Evolutionary conservation across 495 filamentous ascomycete genomes (phyloP), one percentile per base, ranked within the genome.

Genomic region (Staphylotrichum tortipilum): DNA sequence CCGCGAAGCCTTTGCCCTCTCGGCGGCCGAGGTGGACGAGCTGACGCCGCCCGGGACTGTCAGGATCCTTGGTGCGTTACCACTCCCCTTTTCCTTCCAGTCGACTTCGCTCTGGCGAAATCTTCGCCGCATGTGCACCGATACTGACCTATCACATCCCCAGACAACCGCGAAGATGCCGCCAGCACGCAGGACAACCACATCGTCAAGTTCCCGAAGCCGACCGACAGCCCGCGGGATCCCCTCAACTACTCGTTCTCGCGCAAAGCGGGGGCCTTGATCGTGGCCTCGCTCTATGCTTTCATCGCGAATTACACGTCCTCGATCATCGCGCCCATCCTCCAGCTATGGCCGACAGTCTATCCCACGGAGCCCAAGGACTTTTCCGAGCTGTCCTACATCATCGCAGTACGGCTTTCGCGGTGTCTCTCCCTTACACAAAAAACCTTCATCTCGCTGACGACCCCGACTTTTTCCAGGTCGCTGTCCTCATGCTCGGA

Each of bases 11-110:
- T 45, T 45, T 11, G 42, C 42, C 12, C 42, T 45, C 4, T 45
- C 42, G 14, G 30, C 28, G 42, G 30, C 29, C 18, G 29, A 45
- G 42, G 42, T 45, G 42, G 19, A 45, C 29, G 42, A 23, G 42
- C 10, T 5, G 29, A 34, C 19, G 18, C 42, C 42, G 29, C 42
- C 42, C 3, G 42, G 42, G 12, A 45, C 42, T 2, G 42, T 45
- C 3, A 33, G 42, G 29, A 45, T 45, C 15, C 42, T 45, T 7
- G 18, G 42, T 45, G 7, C 33, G 42, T 45, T 19, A 23, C 15
- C 17, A 6, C 17, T 17, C 7, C 6, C 7, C 6, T 3, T 37
- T 37, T 34, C 31, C 4, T 12, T 34, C n/a, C 31, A 34, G 31
- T 1, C 9, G n/a, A 11, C 31, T n/a, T 11, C n/a, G n/a, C n/a